Evolutionary conservation across 2,329 filamentous ascomycete genomes (phyloP).

Genomic region (Fusarium veterinarium): DNA sequence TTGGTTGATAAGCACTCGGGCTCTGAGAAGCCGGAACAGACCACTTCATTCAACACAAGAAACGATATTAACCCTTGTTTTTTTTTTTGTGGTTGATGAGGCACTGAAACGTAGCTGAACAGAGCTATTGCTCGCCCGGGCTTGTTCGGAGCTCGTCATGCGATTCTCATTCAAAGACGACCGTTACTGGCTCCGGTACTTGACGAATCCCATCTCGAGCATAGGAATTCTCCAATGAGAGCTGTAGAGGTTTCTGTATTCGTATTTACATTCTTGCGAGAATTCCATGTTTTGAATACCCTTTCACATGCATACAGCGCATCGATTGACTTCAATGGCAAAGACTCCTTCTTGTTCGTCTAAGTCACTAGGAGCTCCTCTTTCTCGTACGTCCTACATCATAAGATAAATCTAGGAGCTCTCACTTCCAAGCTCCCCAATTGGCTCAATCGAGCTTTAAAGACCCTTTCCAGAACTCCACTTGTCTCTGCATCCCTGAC

Average conservation of each 20-base stretch:
- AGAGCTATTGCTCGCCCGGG: constrained; percentile 8
- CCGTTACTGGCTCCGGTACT: constrained; percentile 32
- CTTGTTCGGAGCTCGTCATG: constrained; percentile 42
- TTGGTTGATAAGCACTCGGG: constrained; percentile 30
- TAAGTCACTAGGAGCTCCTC: background rate
- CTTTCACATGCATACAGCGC: background rate
- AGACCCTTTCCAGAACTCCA: constrained; percentile 18
- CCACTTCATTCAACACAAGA: constrained; percentile 6
- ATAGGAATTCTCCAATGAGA: constrained; percentile 16
- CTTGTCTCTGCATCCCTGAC: constrained; percentile 24
- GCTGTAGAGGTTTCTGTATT: constrained; percentile 18
- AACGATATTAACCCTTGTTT: background rate
- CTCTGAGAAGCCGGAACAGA: constrained; percentile 23
- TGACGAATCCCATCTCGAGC: constrained; percentile 20
- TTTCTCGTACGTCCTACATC: constrained; percentile 32
- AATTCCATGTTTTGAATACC: background rate
- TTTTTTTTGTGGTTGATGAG: background rate
- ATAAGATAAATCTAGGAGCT: constrained; percentile 20
- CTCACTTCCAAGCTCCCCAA: constrained; percentile 4
- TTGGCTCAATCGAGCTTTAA: constrained; percentile 28
- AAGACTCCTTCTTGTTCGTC: background rate
- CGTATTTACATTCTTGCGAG: constrained; percentile 2
- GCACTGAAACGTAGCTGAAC: background rate
- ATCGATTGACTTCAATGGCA: background rate
- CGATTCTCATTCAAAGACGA: constrained; percentile 39